Evolutionary conservation across 768 basidiomycete genomes (phyloP).

Genomic region (Kwoniella sp.): DNA sequence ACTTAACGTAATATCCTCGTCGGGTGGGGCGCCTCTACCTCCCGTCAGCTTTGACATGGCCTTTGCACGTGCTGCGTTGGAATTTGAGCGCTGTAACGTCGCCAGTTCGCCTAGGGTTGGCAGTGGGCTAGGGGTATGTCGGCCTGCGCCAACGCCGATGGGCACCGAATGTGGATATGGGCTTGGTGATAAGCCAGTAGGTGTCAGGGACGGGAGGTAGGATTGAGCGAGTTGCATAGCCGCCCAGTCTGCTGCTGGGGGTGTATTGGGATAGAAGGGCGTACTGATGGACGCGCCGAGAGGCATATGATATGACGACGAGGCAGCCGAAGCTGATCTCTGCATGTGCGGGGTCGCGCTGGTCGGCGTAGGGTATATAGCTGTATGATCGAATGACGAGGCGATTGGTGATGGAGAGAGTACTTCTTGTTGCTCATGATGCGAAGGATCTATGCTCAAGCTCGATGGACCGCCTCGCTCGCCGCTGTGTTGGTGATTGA

Average conservation of each 20-base stretch:
- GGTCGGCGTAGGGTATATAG: conserved; percentile 20
- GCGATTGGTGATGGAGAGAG: conserved; percentile 44
- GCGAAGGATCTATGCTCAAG: not conserved
- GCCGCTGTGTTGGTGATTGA: not conserved
- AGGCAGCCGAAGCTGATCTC: conserved; percentile 36
- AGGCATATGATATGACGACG: conserved; percentile 35
- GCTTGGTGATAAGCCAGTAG: conserved; percentile 25
- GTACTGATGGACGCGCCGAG: conserved; percentile 6
- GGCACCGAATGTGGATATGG: conserved; percentile 20
- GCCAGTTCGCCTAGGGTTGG: conserved; percentile 75
- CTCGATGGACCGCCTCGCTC: not conserved
- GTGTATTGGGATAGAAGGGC: conserved; percentile 19
- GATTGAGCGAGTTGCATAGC: conserved; percentile 44
- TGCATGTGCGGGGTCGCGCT: conserved; percentile 25
- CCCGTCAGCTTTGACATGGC: conserved; percentile 86
- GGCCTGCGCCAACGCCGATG: conserved; percentile 46
- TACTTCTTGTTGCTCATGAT: conserved; percentile 34
- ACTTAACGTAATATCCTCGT: conserved; percentile 19
- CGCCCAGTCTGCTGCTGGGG: conserved; percentile 38
- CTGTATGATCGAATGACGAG: conserved; percentile 20
- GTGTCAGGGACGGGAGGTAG: conserved; percentile 44
- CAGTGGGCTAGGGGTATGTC: conserved; percentile 65
- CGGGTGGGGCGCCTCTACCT: conserved; percentile 62
- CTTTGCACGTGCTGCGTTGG: conserved; percentile 73
- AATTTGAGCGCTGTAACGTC: conserved; percentile 84